Evolutionary conservation across 805 yeast genomes (phyloP), one percentile per base, ranked within the genome.

Genomic region (Zygoascus tannicola): DNA sequence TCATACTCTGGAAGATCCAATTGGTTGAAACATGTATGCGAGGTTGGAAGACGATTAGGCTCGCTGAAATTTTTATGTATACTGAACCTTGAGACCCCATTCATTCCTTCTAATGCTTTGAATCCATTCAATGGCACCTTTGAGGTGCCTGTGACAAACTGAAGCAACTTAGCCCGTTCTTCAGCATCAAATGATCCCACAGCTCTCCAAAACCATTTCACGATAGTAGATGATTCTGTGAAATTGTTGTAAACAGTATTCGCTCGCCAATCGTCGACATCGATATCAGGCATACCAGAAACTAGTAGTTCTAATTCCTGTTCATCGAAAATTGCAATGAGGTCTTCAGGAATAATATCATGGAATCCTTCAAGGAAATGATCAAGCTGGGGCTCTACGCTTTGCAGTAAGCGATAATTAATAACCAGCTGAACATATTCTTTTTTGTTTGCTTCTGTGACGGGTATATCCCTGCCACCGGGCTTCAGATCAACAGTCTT

Each of bases 151-250:
- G 99, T 92, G 1, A 94, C 90, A 69, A 92, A 92, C 60, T 92
- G 99, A 46, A 92, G 67, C 51, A 92, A 66, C 58, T 87, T 88
- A 5, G 98, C 99, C 40, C 95, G 73, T 59, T 92, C 97, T 60
- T 92, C 98, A 15, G 75, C 75, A 56, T 86, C 96, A 65, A 92
- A 92, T 1, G 97, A 85, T 55, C 86, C 77, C 12, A 92, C 96
- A 1, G 97, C 95, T 58, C 97, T 73, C 99, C 99, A 92, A 66
- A 92, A 92, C 85, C 97, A 90, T 57, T 82, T 87, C 45, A 92
- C 80, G 58, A 88, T 97, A 23, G 85, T 78, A 2, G 94, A 84
- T 1, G 84, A 73, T 1, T 88, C 73, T 0, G 86, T 75, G 60
- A 90, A 92, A 58, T 87, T 90, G 39, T 75, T 81, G 63, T 92